Evolutionary conservation across 1,139 yeast species (phyloP).

Genomic region (Debaryomycetaceae sp.): DNA sequence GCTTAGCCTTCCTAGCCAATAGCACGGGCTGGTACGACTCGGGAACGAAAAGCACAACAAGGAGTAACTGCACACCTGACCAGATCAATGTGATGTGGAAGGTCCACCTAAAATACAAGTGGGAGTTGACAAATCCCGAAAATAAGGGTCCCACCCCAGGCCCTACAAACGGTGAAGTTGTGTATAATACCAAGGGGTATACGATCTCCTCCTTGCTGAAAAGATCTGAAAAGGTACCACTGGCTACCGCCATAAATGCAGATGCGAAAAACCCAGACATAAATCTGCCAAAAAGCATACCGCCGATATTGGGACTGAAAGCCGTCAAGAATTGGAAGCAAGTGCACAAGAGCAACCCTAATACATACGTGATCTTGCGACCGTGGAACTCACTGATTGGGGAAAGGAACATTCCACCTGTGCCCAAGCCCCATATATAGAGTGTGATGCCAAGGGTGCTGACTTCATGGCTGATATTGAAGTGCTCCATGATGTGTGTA

Average conservation of each 20-base stretch:
- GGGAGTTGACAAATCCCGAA: conserved; percentile 24
- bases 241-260: conserved; percentile 33
- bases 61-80: conserved; percentile 14
- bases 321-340: conserved; percentile 27
- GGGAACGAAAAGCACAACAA: conserved; percentile 18
- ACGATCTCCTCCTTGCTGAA: conserved; percentile 24
- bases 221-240: conserved; percentile 31
- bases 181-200: conserved; percentile 25
- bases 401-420: conserved; percentile 29
- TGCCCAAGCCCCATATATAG: conserved; percentile 28
- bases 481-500: conserved; percentile 20
- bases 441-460: conserved; percentile 26
- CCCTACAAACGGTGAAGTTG: conserved; percentile 29
- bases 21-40: conserved; percentile 19
- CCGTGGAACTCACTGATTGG: conserved; percentile 34
- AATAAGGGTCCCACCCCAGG: conserved; percentile 32
- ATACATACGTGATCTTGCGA: conserved; percentile 23
- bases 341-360: conserved; percentile 20
- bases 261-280: conserved; percentile 32
- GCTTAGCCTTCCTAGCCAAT: conserved; percentile 14
- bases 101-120: conserved; percentile 21
- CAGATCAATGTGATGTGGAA: conserved; percentile 23
- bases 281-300: conserved; percentile 27
- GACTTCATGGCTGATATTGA: conserved; percentile 23
- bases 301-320: conserved; percentile 24